phyloP scores from a whole-genome alignment of 2,329 filamentous ascomycete genomes.

The Colletotrichum eleusines region DNA sequence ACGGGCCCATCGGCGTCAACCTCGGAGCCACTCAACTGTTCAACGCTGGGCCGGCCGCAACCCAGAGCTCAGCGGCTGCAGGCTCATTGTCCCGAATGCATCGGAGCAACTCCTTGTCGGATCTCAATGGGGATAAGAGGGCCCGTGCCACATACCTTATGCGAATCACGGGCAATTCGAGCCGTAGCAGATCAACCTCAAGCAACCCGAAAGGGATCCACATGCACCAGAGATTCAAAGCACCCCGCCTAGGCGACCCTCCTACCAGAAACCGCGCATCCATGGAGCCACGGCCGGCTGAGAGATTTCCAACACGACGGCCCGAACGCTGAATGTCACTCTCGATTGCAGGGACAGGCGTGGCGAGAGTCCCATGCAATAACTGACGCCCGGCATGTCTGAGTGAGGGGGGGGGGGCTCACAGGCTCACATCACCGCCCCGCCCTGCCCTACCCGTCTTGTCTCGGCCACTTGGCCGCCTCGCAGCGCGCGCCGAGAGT shows the following conservation, averaged over 20 bases:
- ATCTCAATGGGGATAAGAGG: not conserved
- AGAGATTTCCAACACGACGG: not conserved
- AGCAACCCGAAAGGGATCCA: slow-evolving; percentile 16
- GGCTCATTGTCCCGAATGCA: not conserved
- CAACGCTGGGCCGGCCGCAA: not conserved
- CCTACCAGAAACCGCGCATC: slow-evolving; percentile 18
- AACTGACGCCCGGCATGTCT: slow-evolving; percentile 29
- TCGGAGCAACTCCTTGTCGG: not conserved
- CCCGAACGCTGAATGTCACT: slow-evolving; percentile 23
- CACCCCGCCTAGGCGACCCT: not conserved
- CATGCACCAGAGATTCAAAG: not conserved
- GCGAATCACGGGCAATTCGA: slow-evolving; percentile 25
- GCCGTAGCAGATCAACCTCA: slow-evolving; percentile 20
- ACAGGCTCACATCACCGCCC: slow-evolving; percentile 15
- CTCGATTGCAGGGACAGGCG: not conserved
- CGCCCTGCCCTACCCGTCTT: slow-evolving; percentile 31
- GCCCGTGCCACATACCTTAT: not conserved
- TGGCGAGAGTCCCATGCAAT: slow-evolving; percentile 23
- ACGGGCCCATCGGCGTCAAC: slow-evolving; percentile 21
- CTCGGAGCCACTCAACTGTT: slow-evolving; percentile 19
- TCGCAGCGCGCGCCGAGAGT: slow-evolving; percentile 2
- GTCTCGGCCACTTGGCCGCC: slow-evolving; percentile 31
- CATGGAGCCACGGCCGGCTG: not conserved
- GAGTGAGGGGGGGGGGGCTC: not conserved
- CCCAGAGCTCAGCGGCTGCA: not conserved